Percentiles rank a stretch among this genome's conserved stretches.
These are phyloP conservation scores for Cicer cuneatum DNA, from an alignment of 306 rosid genomes.

Conservation along the genomic window DNA sequence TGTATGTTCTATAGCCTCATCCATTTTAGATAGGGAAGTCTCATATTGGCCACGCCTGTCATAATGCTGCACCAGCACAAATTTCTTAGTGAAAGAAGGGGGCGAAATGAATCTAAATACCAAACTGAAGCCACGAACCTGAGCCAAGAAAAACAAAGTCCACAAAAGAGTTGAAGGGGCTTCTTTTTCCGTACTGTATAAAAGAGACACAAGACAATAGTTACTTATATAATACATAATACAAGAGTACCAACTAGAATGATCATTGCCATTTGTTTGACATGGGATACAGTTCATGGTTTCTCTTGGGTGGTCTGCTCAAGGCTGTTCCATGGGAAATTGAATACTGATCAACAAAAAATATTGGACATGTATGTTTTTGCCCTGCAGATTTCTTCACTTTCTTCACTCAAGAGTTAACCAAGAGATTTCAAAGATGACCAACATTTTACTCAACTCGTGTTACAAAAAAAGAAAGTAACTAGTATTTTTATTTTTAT, in stretches of 20 bases:
- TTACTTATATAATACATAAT: constrained; percentile 35
- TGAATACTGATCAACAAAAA: constrained; percentile 4
- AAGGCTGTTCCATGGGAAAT: constrained; percentile 15
- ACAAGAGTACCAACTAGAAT: constrained; percentile 32
- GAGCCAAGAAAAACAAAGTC: constrained; percentile 90
- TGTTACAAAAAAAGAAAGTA: constrained; percentile 15
- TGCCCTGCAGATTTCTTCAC: constrained; percentile 20
- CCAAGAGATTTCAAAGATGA: constrained; percentile 22
- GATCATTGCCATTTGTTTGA: constrained; percentile 15
- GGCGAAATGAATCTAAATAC: background rate
- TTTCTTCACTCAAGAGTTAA: constrained; percentile 16
- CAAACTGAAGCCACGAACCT: constrained; percentile 59
- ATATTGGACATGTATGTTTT: background rate
- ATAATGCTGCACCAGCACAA: constrained; percentile 79
- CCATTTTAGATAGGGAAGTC: constrained; percentile 77
- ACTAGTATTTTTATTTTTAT: constrained; percentile 24
- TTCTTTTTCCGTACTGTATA: constrained; percentile 75
- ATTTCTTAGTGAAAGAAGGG: constrained; percentile 11
- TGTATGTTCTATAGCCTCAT: constrained; percentile 87
- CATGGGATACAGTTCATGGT: background rate
- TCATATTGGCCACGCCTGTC: constrained; percentile 87
- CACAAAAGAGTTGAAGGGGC: constrained; percentile 97
- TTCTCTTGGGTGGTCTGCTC: constrained; percentile 6
- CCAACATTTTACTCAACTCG: constrained; percentile 12
- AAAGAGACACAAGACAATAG: constrained; percentile 33